Evolutionary conservation across 164 flowering plant species (phyloP), one percentile per base, ranked within the genome.

Genomic region (Vitis riparia): DNA sequence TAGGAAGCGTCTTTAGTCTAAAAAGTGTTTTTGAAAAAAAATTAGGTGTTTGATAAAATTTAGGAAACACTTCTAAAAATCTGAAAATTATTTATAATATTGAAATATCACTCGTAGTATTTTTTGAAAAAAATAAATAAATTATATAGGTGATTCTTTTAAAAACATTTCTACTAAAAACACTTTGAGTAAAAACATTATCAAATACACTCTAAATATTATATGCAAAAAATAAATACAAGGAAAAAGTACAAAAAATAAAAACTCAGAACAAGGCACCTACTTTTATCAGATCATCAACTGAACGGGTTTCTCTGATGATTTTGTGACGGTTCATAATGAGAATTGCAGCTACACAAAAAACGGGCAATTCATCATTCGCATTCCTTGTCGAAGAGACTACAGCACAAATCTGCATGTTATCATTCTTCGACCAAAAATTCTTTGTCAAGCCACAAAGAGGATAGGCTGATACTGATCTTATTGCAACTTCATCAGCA

Each of bases 241-340:
- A 23, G 27, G 0, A 23, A 23, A 50, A 11, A 51, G 5, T 9
- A 30, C 19, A 61, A 68, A 10, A 57, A 9, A 11, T 11, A 58
- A 32, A 58, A 32, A 47, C 15, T 66, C 37, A 61, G 51, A 2
- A 59, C 15, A 73, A 51, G 52, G 44, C 55, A 75, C 86, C 66
- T 85, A 67, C 98, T 93, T 91, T 91, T 70, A 93, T 93, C 75
- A 91, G 62, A 78, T 93, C 98, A 83, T 93, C 98, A 67, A 91
- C 82, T 71, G 97, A 91, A 68, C 51, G 88, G 13, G 98, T 84
- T 79, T 80, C 88, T 76, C 80, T 82, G 44, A 91, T 77, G 55
- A 93, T 80, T 69, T 88, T 89, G 6, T 87, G 90, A 37, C 93
- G 93, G 77, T 93, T 91, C 75, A 84, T 68, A 19, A 91, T 80